Percentiles rank a stretch among this genome's conserved stretches.
Conservation (phyloP, 148 eudicot species). For the Vaccinium macrocarpon region DNA sequence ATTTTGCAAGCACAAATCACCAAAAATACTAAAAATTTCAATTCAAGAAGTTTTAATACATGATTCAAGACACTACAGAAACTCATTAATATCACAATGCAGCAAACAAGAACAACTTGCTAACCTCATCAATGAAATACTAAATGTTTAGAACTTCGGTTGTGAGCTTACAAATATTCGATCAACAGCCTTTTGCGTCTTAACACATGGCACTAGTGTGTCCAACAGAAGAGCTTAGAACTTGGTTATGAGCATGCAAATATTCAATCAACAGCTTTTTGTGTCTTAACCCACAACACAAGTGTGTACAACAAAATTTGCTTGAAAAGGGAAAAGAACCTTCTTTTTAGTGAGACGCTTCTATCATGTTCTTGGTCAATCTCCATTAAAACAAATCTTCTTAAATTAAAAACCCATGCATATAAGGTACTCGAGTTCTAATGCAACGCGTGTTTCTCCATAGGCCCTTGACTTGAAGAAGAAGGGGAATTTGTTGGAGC, state of each 20-base stretch:
- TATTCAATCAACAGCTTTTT: not conserved
- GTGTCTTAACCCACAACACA: no score
- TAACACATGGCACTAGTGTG: no score
- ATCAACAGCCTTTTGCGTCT: not conserved
- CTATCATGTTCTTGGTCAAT: not conserved
- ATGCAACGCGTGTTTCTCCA: not conserved
- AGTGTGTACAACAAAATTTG: no score
- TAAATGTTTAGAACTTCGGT: not conserved
- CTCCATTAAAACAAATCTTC: not conserved
- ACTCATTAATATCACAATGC: not conserved
- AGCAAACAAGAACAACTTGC: not conserved
- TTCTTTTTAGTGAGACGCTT: not conserved
- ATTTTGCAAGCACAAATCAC: no score
- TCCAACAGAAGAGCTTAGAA: not conserved
- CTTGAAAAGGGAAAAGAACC: no score
- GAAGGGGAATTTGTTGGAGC: conserved; percentile 22
- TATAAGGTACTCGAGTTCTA: not conserved
- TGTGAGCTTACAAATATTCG: not conserved
- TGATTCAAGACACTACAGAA: not conserved
- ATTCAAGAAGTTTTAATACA: no score
- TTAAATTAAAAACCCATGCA: not conserved
- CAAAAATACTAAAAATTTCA: no score
- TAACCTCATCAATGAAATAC: not conserved
- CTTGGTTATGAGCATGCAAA: not conserved
- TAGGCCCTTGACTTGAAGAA: conserved; percentile 19